Conservation (phyloP, 2,329 filamentous ascomycete genomes). For the Cladosporium sp. region DNA sequence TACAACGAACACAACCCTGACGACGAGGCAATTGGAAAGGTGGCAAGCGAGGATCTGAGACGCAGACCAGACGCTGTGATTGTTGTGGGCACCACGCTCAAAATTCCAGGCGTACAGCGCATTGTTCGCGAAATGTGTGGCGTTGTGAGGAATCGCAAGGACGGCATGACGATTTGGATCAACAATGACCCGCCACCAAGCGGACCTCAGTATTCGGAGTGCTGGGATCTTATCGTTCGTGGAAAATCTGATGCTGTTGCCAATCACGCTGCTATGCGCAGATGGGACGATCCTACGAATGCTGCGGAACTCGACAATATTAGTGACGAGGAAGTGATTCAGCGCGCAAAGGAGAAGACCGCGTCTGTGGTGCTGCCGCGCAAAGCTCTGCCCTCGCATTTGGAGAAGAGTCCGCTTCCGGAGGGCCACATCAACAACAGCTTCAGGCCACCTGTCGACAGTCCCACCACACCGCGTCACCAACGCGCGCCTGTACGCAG, state of each 20-base stretch:
- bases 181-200: constrained; percentile 82
- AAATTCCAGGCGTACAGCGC: constrained; percentile 87
- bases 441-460: constrained; percentile 29
- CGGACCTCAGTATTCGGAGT: constrained; percentile 74
- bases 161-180: constrained; percentile 84
- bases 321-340: constrained; percentile 47
- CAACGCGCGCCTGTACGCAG: constrained; percentile 11
- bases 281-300: constrained; percentile 53
- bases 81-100: constrained; percentile 92
- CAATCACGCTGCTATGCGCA: constrained; percentile 62
- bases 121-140: constrained; percentile 90
- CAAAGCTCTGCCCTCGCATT: constrained; percentile 23
- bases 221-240: constrained; percentile 87
- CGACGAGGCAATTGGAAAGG: constrained; percentile 90
- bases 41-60: constrained; percentile 81
- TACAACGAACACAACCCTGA: constrained; percentile 98
- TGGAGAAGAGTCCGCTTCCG: constrained; percentile 24
- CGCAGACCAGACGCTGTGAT: constrained; percentile 86
- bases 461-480: constrained; percentile 23
- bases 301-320: constrained; percentile 46
- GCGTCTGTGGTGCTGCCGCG: constrained; percentile 39
- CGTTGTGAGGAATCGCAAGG: constrained; percentile 75
- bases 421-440: constrained; percentile 34
- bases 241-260: constrained; percentile 89
- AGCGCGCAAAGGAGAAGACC: constrained; percentile 38